Evolutionary conservation across 73 alveolate species (phyloP), one percentile per base, ranked within the genome.

Genomic region (Blepharisma japonicum): DNA sequence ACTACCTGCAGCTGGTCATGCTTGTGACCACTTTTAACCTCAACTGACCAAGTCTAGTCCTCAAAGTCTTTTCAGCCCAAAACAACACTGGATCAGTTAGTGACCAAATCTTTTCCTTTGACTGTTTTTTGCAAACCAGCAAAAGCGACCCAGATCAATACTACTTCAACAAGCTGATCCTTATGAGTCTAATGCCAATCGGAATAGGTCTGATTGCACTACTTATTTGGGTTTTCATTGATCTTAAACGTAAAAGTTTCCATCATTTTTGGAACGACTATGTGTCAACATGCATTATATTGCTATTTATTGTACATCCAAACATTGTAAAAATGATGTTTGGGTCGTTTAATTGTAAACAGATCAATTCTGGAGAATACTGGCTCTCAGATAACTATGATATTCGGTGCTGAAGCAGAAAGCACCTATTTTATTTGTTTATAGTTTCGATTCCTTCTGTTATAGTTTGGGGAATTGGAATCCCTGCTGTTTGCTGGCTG

Each of bases 301-400:
- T 88, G 38, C 66, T 88, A 54, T 84, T 88, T 81, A 20, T 88
- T 55, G 77, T 79, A 3, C 87, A 82, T 74, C 95, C 95, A 6
- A 84, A 71, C 23, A 80, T 88, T 14, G 87, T 89, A 2, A 68
- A 84, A 77, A 70, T 32, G 51, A 71, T 80, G 83, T 77, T 88
- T n/a, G 83, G 79, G 39, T 50, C 70, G 56, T 88, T 84, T 55
- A 80, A 79, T 61, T 88, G 95, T 66, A 78, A 70, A 18, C 6
- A 55, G 7, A 83, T 86, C 55, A 91, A 81, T 6, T 85, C 80
- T 76, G 85, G 76, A 2, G 89, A 84, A 6, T 18, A 53, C 5
- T 61, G 89, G 23, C n/a, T 80, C 55, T 55, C 45, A 67, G 77
- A 71, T 8, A 89, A 88, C 23, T 82, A 71, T 5, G 71, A 79